Conservation (phyloP, 1,139 yeast species). For the Geotrichum aggregatum region DNA sequence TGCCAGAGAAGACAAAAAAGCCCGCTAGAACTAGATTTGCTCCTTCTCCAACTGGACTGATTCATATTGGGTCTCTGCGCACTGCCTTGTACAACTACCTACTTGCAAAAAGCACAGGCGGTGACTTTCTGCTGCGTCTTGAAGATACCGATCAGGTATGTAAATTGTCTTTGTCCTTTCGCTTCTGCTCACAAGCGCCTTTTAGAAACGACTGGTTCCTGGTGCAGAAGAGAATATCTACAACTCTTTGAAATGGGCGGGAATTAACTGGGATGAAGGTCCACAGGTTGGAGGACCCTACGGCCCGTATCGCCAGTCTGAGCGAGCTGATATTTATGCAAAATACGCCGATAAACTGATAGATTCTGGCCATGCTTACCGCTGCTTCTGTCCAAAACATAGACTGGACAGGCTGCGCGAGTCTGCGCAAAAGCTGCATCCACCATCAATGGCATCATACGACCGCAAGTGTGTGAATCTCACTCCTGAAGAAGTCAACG, state of each 20-base stretch:
- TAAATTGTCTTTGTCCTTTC: not conserved
- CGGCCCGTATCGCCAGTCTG: constrained; percentile 84
- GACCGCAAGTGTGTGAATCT: constrained; percentile 70
- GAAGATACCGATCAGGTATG: constrained; percentile 80
- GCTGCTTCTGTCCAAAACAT: constrained; percentile 83
- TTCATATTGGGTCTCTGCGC: constrained; percentile 87
- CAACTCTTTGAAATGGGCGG: constrained; percentile 73
- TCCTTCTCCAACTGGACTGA: constrained; percentile 93
- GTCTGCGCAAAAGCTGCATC: constrained; percentile 68
- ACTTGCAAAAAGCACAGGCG: constrained; percentile 73
- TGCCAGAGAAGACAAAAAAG: constrained; percentile 40
- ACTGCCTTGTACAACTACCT: constrained; percentile 89
- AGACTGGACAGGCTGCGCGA: constrained; percentile 62
- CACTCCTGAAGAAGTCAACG: constrained; percentile 42
- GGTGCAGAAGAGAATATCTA: constrained; percentile 84
- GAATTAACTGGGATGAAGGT: constrained; percentile 74
- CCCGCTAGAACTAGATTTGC: constrained; percentile 93
- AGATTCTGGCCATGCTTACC: constrained; percentile 69
- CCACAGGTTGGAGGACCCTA: constrained; percentile 62
- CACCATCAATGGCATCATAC: constrained; percentile 89
- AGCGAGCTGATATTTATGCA: constrained; percentile 60
- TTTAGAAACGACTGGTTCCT: constrained; percentile 55
- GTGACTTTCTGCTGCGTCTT: constrained; percentile 72
- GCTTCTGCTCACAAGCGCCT: not conserved
- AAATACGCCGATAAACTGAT: constrained; percentile 55